phyloP scores from a whole-genome alignment of 2,329 filamentous ascomycete genomes.

The Nemania bipapillata region DNA sequence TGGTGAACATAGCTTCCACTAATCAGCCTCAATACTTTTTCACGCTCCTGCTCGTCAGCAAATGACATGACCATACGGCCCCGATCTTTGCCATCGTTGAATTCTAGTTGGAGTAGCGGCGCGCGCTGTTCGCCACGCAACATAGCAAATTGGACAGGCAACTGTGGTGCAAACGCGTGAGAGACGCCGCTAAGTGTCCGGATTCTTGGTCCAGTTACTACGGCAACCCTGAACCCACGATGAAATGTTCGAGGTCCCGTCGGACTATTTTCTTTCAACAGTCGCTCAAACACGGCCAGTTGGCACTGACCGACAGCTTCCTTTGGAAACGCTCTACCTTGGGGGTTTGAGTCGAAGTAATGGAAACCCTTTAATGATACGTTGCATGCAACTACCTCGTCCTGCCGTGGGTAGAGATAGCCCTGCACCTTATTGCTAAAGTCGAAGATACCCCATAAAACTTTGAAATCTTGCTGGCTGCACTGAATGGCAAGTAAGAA shows the following conservation, averaged over 20 bases:
- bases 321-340: slow-evolving; percentile 77
- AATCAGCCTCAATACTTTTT: slow-evolving; percentile 76
- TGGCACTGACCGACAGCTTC: slow-evolving; percentile 78
- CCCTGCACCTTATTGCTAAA: slow-evolving; percentile 81
- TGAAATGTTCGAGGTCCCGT: slow-evolving; percentile 78
- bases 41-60: slow-evolving; percentile 74
- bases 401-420: slow-evolving; percentile 73
- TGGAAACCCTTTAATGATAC: slow-evolving; percentile 78
- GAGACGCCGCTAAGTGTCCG: slow-evolving; percentile 82
- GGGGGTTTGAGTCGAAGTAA: slow-evolving; percentile 79
- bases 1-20: slow-evolving; percentile 75
- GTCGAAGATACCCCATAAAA: slow-evolving; percentile 84
- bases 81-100: slow-evolving; percentile 71
- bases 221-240: slow-evolving; percentile 79
- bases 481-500: slow-evolving; percentile 78
- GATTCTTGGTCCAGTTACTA: slow-evolving; percentile 80
- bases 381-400: slow-evolving; percentile 77
- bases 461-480: slow-evolving; percentile 79
- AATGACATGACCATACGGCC: slow-evolving; percentile 83
- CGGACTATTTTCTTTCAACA: slow-evolving; percentile 74
- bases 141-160: slow-evolving; percentile 81
- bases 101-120: slow-evolving; percentile 76
- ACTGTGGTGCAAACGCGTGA: slow-evolving; percentile 71
- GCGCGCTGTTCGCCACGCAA: slow-evolving; percentile 75
- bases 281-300: slow-evolving; percentile 78